Conservation (phyloP, 2,329 filamentous ascomycete species). For the Cladosporium colombiae region DNA sequence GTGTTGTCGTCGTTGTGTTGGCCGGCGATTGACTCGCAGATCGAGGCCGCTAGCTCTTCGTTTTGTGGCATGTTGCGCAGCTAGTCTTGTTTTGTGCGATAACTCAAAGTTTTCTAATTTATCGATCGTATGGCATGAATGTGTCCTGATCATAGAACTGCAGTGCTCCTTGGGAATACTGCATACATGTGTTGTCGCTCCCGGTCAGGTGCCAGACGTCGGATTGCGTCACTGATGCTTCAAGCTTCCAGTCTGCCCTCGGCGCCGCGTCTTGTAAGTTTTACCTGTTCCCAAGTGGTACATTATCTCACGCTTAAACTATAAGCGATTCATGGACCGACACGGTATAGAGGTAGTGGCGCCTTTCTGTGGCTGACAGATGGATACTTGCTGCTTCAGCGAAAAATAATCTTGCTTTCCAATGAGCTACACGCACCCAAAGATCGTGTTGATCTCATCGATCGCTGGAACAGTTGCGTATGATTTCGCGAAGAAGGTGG, state of each 20-base stretch:
- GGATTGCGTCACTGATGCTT: neutral
- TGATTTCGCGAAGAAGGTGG: neutral
- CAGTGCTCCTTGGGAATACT: neutral
- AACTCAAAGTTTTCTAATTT: neutral
- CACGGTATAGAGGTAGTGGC: neutral
- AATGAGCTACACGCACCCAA: neutral
- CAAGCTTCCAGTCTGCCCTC: neutral
- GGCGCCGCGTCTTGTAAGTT: neutral
- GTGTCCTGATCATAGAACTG: neutral
- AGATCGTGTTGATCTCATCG: neutral
- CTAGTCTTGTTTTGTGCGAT: neutral
- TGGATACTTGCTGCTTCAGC: neutral
- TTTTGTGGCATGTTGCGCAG: slow-evolving; percentile 10
- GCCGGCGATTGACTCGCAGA: slow-evolving; percentile 11
- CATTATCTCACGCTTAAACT: neutral
- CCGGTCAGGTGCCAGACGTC: neutral
- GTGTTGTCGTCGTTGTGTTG: slow-evolving; percentile 7
- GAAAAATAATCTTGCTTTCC: neutral
- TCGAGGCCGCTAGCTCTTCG: slow-evolving; percentile 19
- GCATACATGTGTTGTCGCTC: neutral
- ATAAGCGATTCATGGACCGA: neutral
- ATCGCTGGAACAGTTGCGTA: too few species aligned
- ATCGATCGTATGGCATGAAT: neutral
- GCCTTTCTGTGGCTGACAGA: neutral
- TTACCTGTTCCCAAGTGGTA: neutral